Conservation (phyloP, 495 filamentous ascomycete genomes). For the Daldinia childiae region DNA sequence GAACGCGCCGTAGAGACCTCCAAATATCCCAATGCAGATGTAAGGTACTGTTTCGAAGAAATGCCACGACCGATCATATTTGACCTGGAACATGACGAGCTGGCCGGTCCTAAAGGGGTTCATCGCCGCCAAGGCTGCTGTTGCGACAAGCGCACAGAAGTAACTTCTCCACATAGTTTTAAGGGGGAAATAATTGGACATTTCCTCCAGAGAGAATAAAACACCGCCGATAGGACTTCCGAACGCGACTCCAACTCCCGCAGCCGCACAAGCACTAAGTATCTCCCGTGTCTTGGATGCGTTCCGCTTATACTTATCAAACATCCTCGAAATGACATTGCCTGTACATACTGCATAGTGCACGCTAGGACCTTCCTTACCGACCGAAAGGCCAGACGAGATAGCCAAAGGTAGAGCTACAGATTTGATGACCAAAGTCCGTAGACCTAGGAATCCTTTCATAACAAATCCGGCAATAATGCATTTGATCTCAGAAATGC, state of each 20-base stretch:
- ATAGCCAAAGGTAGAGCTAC: conserved; percentile 91
- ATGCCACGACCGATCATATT: conserved; percentile 96
- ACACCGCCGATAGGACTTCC: conserved; percentile 97
- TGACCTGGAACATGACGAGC: conserved; percentile 98
- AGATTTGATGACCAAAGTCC: conserved; percentile 95
- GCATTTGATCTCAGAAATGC: conserved; percentile 99
- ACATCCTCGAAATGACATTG: conserved; percentile 94
- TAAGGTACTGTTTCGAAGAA: conserved; percentile 97
- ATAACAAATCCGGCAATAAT: conserved; percentile 99
- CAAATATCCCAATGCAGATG: conserved; percentile 89
- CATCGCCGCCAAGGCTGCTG: conserved; percentile 92
- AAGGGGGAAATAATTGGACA: conserved; percentile 96
- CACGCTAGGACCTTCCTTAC: conserved; percentile 97
- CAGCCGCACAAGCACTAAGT: conserved; percentile 90
- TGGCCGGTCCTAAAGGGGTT: conserved; percentile 99
- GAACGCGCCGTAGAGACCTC: conserved; percentile 94
- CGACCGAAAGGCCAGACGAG: conserved; percentile 92
- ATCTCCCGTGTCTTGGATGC: conserved; percentile 97
- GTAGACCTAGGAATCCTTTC: conserved; percentile 95
- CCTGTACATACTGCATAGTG: conserved; percentile 98
- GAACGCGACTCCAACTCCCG: conserved; percentile 95
- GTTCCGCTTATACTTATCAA: conserved; percentile 91
- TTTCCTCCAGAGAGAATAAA: conserved; percentile 96
- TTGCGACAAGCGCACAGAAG: conserved; percentile 96
- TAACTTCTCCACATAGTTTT: conserved; percentile 99